Percentiles rank a stretch among this genome's conserved stretches.
phyloP scores from a whole-genome alignment of 2,329 filamentous ascomycete genomes.

The Penicillium frequentans region DNA sequence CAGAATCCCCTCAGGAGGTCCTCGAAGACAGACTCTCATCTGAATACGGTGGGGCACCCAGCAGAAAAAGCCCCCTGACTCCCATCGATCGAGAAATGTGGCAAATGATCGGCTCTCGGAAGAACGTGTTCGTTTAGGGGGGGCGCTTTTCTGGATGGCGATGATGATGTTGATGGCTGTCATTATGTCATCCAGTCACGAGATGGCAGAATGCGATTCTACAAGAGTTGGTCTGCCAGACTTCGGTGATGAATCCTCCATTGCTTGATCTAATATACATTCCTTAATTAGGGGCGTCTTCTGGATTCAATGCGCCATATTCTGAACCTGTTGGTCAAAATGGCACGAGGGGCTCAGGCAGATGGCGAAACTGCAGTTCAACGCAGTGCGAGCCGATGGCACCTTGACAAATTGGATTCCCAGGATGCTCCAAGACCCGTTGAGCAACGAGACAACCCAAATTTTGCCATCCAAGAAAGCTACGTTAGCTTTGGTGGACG shows the following conservation, averaged over 20 bases:
- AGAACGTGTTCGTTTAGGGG: neutral
- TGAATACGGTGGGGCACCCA: neutral
- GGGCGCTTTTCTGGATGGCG: neutral
- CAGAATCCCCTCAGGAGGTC: neutral
- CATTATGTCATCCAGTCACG: constrained; percentile 13
- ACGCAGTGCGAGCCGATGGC: constrained; percentile 9
- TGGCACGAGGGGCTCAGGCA: neutral
- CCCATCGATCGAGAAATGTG: neutral
- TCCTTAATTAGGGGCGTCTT: constrained; percentile 13
- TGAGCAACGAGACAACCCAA: constrained; percentile 11
- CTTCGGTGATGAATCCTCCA: neutral
- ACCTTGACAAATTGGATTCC: constrained; percentile 12
- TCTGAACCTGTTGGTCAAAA: constrained; percentile 2
- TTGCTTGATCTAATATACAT: neutral
- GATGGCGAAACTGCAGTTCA: constrained; percentile 1
- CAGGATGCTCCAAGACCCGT: constrained; percentile 11
- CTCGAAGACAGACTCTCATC: neutral
- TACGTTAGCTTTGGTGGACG: constrained; percentile 8
- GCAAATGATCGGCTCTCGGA: neutral
- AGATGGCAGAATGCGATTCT: constrained; percentile 20
- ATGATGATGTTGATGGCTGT: neutral
- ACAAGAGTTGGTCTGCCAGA: constrained; percentile 10
- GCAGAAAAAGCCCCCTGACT: neutral
- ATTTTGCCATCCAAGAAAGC: constrained; percentile 7
- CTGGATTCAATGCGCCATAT: constrained; percentile 8